These are phyloP conservation scores for Mycena crocata DNA, from an alignment of 768 basidiomycete species.

Conservation along the genomic window DNA sequence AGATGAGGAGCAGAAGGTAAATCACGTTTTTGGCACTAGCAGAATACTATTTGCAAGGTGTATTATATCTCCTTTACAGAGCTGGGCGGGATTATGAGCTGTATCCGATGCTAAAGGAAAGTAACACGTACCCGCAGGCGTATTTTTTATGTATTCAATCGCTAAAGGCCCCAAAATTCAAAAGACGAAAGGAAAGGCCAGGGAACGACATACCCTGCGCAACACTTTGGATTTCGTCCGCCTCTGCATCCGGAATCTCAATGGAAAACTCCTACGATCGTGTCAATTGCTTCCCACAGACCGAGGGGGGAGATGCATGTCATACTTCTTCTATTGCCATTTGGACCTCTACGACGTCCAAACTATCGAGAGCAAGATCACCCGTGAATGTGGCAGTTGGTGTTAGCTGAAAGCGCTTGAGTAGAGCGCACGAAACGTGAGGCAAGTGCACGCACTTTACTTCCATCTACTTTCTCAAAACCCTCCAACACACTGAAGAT, in stretches of 20 bases:
- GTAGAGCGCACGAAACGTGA: not conserved
- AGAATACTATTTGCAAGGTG: conserved; percentile 52
- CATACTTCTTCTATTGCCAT: conserved; percentile 97
- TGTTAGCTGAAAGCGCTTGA: conserved; percentile 63
- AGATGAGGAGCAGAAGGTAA: conserved; percentile 2
- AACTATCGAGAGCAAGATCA: conserved; percentile 93
- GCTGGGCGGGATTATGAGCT: conserved; percentile 48
- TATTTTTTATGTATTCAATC: conserved; percentile 34
- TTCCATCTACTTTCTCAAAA: conserved; percentile 87
- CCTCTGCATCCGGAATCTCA: conserved; percentile 98
- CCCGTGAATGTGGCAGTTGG: conserved; percentile 74
- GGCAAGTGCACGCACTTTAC: conserved; percentile 63
- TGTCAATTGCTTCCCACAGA: conserved; percentile 14
- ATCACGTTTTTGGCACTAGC: conserved; percentile 47
- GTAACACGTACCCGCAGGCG: conserved; percentile 30
- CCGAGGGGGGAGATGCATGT: conserved; percentile 11
- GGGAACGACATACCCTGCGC: conserved; percentile 76
- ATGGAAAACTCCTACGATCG: conserved; percentile 88
- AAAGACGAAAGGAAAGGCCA: conserved; percentile 26
- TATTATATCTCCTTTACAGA: conserved; percentile 53
- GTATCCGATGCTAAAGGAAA: conserved; percentile 29
- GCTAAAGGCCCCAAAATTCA: conserved; percentile 23
- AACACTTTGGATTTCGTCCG: conserved; percentile 93
- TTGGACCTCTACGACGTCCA: conserved; percentile 97
- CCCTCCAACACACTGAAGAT: conserved; percentile 87